Evolutionary conservation across 768 basidiomycete species (phyloP), one percentile per base, ranked within the genome.

Genomic region (Lactarius trivialis): DNA sequence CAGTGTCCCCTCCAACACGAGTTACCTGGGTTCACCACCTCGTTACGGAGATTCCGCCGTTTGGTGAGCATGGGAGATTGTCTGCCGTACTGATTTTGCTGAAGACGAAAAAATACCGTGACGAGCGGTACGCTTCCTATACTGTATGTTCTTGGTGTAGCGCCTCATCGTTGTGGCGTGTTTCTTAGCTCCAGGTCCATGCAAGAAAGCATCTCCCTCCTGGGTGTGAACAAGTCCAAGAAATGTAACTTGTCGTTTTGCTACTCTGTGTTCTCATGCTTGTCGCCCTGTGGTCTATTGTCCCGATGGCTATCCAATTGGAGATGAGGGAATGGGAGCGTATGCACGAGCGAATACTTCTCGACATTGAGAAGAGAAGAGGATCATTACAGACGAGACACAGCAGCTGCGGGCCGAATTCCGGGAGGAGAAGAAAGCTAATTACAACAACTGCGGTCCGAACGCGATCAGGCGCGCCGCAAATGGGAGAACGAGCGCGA

Each of bases 401-500:
- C 30, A 63, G 50, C 60, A 49, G 11, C 6, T 30, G 30, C 30
- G 6, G 30, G 30, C 6, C 30, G 30, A 4, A 30, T 36, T 64
- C 19, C 48, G 15, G 17, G 24, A 11, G 12, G 32, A 56, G 48
- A 64, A 55, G 54, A 51, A 11, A 1, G 21, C 5, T 1, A 64
- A 14, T 7, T 63, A 21, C 30, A 63, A 45, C 60, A 52, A 8
- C 60, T 66, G 56, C 59, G 45, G 43, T 9, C 15, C 2, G 55
- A 68, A 36, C 61, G 54, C 21, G 58, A 66, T 8, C 32, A 12
- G 30, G 52, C 56, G 37, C 55, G 50, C n/a, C 59, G 48, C 21
- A 56, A 55, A 50, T 54, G 63, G 41, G 64, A 69, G 26, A 50
- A 56, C 34, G 60, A 63, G 32, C 65, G 61, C 19, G 39, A 63